Percentiles rank a stretch among this genome's conserved stretches.
Evolutionary conservation across 163 green algal genomes (phyloP).

Genomic region (Chloromonas sp.): DNA sequence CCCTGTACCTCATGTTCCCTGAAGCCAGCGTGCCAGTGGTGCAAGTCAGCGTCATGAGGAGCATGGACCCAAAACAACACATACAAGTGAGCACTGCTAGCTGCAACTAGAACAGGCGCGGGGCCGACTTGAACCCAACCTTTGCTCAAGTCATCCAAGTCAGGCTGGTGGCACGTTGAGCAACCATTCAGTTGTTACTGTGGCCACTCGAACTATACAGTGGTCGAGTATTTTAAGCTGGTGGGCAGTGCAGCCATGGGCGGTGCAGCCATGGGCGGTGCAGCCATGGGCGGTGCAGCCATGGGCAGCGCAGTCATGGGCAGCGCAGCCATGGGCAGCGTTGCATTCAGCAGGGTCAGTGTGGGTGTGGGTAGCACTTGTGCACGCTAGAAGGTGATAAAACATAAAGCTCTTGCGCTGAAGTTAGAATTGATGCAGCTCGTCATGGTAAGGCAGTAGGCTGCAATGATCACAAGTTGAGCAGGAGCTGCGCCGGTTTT

Average conservation of each 20-base stretch:
- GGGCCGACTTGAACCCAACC: too few species aligned
- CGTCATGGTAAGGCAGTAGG: too few species aligned
- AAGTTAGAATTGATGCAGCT: too few species aligned
- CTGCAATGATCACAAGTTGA: background rate
- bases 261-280: background rate
- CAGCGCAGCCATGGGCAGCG: too few species aligned
- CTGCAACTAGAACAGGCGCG: background rate
- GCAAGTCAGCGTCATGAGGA: constrained; percentile 46
- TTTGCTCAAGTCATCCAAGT: background rate
- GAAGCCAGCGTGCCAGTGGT: constrained; percentile 59
- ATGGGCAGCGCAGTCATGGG: too few species aligned
- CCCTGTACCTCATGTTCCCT: constrained; percentile 56
- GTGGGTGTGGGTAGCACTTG: too few species aligned
- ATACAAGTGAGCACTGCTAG: background rate
- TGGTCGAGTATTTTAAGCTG: background rate
- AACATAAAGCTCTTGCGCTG: too few species aligned
- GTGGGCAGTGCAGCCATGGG: background rate
- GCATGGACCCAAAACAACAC: constrained; percentile 36
- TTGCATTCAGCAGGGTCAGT: too few species aligned
- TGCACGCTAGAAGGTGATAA: too few species aligned
- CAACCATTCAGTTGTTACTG: background rate
- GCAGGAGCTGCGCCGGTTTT: background rate
- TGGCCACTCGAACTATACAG: background rate
- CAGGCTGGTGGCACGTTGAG: background rate
- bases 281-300: background rate